Evolutionary conservation across 2,329 filamentous ascomycete genomes (phyloP), one percentile per base, ranked within the genome.

Genomic region (Diplodia intermedia): DNA sequence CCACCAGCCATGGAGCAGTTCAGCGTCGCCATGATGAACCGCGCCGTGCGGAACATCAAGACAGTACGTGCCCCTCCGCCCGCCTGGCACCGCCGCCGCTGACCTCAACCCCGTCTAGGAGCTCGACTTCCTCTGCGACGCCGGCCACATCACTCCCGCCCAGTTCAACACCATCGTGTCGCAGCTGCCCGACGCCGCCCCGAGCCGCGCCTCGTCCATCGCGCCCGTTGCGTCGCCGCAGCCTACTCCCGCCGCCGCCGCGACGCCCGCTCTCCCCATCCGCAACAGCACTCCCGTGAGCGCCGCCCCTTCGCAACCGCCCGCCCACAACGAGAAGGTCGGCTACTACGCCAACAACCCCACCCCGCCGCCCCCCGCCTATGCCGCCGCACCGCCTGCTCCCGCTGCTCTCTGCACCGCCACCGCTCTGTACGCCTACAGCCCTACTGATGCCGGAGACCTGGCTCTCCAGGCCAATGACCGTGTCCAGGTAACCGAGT

Each of bases 111-210:
- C 36, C 11, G 36, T 49, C 20, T 72, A 97, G 94, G 94, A 97
- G 83, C 91, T 97, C 69, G 93, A 97, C 80, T 91, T 89, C 73
- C 91, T 98, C 70, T 87, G 92, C 72, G 94, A 97, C 78, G 88
- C 91, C 75, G 90, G 90, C 72, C 85, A 94, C 75, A 92, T 98
- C 78, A 88, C 86, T 71, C 89, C 91, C 69, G 82, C 88, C 67
- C 88, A 90, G 76, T 93, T 94, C 77, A 90, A 92, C 75, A 86
- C 85, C 63, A 92, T 97, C 78, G 85, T 90, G 75, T 82, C 84
- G 71, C 86, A 91, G 74, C 89, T 98, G 38, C 94, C 94, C 81
- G 86, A 71, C 91, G 93, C 76, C 87, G 87, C 18, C 82, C 87
- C 23, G 83, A 91, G 52, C 54, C 36, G 43, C 68, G n/a, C 38